Evolutionary conservation across 129 eudicot species (phyloP).

Genomic region (Glebionis coronaria): DNA sequence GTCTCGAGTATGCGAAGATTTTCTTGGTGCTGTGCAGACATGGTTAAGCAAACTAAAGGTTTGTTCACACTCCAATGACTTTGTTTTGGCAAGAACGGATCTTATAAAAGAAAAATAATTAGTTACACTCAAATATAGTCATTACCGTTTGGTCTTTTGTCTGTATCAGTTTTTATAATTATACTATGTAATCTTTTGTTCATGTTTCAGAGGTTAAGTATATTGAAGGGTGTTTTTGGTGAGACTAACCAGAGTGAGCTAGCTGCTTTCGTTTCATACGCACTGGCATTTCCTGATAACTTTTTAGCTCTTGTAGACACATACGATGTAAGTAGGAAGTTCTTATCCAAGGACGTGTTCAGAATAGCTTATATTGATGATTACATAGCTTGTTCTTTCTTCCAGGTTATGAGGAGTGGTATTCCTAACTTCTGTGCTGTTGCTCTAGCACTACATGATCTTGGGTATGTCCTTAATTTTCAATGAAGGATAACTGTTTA

Average conservation of each 20-base stretch:
- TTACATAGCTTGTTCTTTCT: neutral
- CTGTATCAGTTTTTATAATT: neutral
- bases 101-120: neutral
- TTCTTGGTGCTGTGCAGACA: slow-evolving; percentile 64
- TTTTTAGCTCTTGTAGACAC: slow-evolving; percentile 98
- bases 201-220: slow-evolving; percentile 56
- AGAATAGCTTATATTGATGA: neutral
- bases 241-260: slow-evolving; percentile 95
- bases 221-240: slow-evolving; percentile 58
- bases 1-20: slow-evolving; percentile 70
- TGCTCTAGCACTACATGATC: slow-evolving; percentile 83
- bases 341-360: neutral
- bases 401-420: slow-evolving; percentile 91
- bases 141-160: slow-evolving; percentile 2
- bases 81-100: neutral
- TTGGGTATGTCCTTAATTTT: slow-evolving; percentile 57
- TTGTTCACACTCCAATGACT: neutral
- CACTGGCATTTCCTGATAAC: slow-evolving; percentile 83
- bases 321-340: slow-evolving; percentile 69
- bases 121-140: neutral
- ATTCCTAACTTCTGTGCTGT: slow-evolving; percentile 97
- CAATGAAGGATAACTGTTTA: neutral
- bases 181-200: neutral
- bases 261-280: slow-evolving; percentile 91
- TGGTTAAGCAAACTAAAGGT: slow-evolving; percentile 95